Conservation (phyloP, 306 rosid species). For the Cucurbita maxima region DNA sequence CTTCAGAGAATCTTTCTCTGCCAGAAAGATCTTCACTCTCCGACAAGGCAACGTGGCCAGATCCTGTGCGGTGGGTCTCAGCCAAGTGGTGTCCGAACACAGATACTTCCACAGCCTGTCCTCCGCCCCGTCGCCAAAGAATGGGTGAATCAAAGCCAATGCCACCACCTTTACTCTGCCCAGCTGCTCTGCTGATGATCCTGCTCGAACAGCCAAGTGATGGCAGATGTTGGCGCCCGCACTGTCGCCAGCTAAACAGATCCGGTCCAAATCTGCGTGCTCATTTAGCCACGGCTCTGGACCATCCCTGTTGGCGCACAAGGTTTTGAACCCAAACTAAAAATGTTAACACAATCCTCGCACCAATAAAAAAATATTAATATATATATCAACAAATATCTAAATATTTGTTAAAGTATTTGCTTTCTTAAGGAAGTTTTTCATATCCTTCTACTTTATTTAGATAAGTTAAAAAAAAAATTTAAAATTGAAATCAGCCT, state of each 20-base stretch:
- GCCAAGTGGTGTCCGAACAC: conserved; percentile 3
- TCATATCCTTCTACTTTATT: too few species aligned
- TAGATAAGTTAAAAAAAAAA: too few species aligned
- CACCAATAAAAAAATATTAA: too few species aligned
- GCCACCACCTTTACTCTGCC: conserved; percentile 16
- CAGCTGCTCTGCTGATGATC: background rate
- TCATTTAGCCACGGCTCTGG: conserved; percentile 31
- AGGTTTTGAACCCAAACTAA: too few species aligned
- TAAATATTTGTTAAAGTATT: too few species aligned
- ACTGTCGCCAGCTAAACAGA: conserved; percentile 32
- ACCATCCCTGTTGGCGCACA: conserved; percentile 5
- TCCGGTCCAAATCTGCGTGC: conserved; percentile 15
- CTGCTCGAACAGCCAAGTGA: conserved; percentile 1
- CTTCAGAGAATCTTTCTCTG: conserved; percentile 36
- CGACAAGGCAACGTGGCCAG: conserved; percentile 22
- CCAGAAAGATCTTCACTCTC: conserved; percentile 26
- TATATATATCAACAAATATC: too few species aligned
- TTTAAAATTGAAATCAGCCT: too few species aligned
- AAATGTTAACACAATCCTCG: too few species aligned
- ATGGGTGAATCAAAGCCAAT: conserved; percentile 27
- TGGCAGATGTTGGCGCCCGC: conserved; percentile 30
- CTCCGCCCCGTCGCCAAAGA: conserved; percentile 20
- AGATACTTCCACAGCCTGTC: conserved; percentile 37
- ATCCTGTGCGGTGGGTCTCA: conserved; percentile 33
- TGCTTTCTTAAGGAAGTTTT: too few species aligned